A percentile compares a stretch with the other conserved stretches of the same genome.
These are phyloP conservation scores for Suillus placidus DNA, from an alignment of 768 basidiomycete genomes.

Conservation along the genomic window DNA sequence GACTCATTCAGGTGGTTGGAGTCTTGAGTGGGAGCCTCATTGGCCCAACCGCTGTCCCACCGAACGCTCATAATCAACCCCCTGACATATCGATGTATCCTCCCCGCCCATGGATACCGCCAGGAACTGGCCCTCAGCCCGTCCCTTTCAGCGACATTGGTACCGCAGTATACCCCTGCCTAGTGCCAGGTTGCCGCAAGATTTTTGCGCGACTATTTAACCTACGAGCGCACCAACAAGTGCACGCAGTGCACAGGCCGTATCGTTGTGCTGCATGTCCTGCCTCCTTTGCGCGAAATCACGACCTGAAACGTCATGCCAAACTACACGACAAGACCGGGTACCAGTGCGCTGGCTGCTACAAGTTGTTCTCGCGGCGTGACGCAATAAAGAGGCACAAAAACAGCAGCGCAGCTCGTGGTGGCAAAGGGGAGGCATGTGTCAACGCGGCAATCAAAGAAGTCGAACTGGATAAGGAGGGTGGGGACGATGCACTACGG, in stretches of 20 bases:
- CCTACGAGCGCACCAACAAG: conserved; percentile 71
- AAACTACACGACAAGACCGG: conserved; percentile 73
- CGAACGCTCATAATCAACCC: conserved; percentile 23
- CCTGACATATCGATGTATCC: conserved; percentile 38
- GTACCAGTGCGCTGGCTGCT: conserved; percentile 75
- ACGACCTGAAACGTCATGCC: conserved; percentile 79
- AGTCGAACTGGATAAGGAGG: conserved; percentile 49
- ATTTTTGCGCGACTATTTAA: conserved; percentile 69
- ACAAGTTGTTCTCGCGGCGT: conserved; percentile 72
- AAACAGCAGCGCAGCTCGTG: conserved; percentile 55
- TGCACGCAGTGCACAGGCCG: conserved; percentile 66
- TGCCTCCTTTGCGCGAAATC: conserved; percentile 76
- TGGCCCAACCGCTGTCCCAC: conserved; percentile 41
- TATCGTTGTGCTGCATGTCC: conserved; percentile 67
- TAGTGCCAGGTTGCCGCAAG: conserved; percentile 64
- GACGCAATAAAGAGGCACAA: conserved; percentile 83
- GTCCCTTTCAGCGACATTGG: conserved; percentile 53
- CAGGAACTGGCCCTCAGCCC: conserved; percentile 22
- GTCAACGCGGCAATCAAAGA: conserved; percentile 62
- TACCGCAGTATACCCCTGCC: conserved; percentile 81
- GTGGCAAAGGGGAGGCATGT: conserved; percentile 55
- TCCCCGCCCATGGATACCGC: conserved; percentile 33
- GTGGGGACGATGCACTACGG: conserved; percentile 41
- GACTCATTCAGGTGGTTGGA: conserved; percentile 82
- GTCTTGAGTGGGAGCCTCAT: conserved; percentile 81